Evolutionary conservation across 768 basidiomycete species (phyloP).

Genomic region (Leccinum aurantiacum): DNA sequence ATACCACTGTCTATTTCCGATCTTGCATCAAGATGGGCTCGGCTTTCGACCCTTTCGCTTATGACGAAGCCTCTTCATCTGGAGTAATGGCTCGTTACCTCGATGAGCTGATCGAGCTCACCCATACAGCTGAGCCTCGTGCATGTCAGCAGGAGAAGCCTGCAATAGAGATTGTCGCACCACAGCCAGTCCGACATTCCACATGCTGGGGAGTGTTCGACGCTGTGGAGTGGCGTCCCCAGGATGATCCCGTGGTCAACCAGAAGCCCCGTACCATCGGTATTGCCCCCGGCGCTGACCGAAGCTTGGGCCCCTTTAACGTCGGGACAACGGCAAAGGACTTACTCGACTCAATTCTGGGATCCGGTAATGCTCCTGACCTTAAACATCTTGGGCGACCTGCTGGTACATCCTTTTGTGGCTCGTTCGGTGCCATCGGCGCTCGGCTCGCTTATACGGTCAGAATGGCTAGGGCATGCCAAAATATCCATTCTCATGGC

Average conservation of each 20-base stretch:
- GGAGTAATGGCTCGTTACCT: constrained; percentile 19
- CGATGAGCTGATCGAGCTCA: constrained; percentile 20
- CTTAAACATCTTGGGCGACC: constrained; percentile 10
- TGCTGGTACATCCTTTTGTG: constrained; percentile 25
- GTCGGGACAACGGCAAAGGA: constrained; percentile 25
- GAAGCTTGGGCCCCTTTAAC: background rate
- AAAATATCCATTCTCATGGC: constrained; percentile 16
- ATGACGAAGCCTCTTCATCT: constrained; percentile 15
- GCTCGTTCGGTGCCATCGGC: constrained; percentile 27
- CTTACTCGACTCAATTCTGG: constrained; percentile 30
- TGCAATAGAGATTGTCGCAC: constrained; percentile 11
- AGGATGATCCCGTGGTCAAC: constrained; percentile 33
- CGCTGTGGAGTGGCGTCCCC: constrained; percentile 29
- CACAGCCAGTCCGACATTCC: constrained; percentile 14
- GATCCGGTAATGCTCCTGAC: constrained; percentile 8
- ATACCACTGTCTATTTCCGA: constrained; percentile 22
- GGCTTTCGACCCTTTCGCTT: constrained; percentile 26
- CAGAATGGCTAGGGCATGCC: constrained; percentile 17
- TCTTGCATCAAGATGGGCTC: constrained; percentile 29
- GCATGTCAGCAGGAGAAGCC: background rate
- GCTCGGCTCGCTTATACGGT: constrained; percentile 24
- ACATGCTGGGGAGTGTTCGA: constrained; percentile 14
- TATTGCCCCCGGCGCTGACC: constrained; percentile 30
- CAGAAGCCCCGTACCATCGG: constrained; percentile 27
- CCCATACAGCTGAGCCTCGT: background rate